Evolutionary conservation across 2,329 filamentous ascomycete species (phyloP), one percentile per base, ranked within the genome.

Genomic region (Cyphellophora europaea): DNA sequence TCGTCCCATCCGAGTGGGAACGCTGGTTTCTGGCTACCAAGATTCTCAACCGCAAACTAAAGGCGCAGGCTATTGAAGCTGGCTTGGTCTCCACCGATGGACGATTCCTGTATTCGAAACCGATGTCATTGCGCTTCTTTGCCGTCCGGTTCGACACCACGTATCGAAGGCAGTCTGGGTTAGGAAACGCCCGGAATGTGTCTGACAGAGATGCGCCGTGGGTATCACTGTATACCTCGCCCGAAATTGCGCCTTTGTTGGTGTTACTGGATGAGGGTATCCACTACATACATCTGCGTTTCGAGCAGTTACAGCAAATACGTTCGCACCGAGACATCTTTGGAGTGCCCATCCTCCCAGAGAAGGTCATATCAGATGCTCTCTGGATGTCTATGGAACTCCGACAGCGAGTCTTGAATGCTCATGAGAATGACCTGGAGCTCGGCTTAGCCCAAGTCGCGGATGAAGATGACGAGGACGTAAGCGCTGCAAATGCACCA

Each of bases 371-470:
- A 23, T 67, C 62, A 3, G 67, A 69, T 45, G 71, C 71, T 2
- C 50, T 75, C 5, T 75, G 72, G 72, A 69, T 71, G 54, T 65
- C 71, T 41, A 66, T 74, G 49, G 68, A 71, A 35, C 57, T 76
- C 3, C 60, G 71, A 8, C 71, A 74, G 43, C 65, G 58, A 32
- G 67, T 76, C 3, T 49, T 74, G 33, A 72, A 71, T 42, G 65
- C 69, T 3, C 56, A 60, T 12, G 66, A 72, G 14, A 49, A 55
- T 11, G 62, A 67, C n/a, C 55, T 71, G 46, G 70, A 72, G 43
- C 59, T 76, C 3, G 70, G 70, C 0, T 46, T 75, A 11, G 68
- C 62, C 33, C 52, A 65, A 23, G 43, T 53, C 11, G 59, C 63
- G 2, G 48, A 51, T 30, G 49, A 54, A 11, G 35, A 42, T 14